phyloP scores from a whole-genome alignment of 139 green algal genomes.

The Coelastrella sp. region DNA sequence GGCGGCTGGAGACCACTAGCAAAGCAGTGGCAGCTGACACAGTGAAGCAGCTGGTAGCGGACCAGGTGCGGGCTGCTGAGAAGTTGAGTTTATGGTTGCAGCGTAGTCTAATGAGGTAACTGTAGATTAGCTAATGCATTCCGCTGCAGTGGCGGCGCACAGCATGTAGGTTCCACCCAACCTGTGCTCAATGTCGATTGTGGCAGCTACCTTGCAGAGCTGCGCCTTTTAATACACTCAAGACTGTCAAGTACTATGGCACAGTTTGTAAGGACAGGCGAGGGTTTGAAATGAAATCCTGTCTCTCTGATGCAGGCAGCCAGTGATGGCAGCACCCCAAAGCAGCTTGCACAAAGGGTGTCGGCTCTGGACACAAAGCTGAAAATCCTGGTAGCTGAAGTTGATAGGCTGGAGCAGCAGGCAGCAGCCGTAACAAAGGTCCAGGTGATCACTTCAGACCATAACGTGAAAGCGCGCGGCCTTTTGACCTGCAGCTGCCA shows the following conservation, averaged over 20 bases:
- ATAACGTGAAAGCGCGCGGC: background rate
- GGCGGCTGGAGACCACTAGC: background rate
- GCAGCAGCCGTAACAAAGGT: background rate
- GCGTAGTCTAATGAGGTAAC: background rate
- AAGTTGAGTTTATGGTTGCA: background rate
- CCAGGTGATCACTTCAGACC: background rate
- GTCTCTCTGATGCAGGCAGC: background rate
- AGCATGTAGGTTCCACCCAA: no score
- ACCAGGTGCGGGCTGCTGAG: background rate
- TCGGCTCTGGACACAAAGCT: background rate
- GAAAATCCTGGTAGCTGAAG: background rate
- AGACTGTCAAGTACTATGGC: no score
- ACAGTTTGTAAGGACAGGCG: no score
- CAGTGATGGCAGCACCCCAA: background rate
- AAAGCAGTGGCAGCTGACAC: background rate
- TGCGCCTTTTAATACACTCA: no score
- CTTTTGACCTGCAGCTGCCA: background rate
- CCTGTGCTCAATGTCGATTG: no score
- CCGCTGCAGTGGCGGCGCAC: no score
- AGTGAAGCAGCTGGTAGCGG: background rate
- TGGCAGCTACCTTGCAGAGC: no score
- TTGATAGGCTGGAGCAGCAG: slow-evolving; percentile 10
- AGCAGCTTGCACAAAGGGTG: background rate
- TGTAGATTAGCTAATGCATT: background rate
- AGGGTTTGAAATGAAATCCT: no score